phyloP scores from a whole-genome alignment of 208 protist species.

The Trypanosoma mega region DNA sequence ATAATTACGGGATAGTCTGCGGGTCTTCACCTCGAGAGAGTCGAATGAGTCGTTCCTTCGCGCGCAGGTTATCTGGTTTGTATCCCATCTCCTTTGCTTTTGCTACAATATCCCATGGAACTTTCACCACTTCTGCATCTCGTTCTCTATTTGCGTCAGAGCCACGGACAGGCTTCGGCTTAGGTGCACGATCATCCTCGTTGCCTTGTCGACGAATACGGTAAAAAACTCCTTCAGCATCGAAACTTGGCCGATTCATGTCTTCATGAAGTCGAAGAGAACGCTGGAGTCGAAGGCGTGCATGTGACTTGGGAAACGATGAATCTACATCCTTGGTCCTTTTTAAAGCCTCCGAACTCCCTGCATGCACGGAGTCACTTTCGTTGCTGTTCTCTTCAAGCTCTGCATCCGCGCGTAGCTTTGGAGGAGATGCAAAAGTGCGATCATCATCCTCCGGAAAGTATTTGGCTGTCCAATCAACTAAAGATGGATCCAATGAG shows the following conservation, averaged over 20 bases:
- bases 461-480: constrained; percentile 91
- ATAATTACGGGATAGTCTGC: constrained; percentile 71
- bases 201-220: constrained; percentile 59
- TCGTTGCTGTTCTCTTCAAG: constrained; percentile 4
- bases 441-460: constrained; percentile 73
- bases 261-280: constrained; percentile 76
- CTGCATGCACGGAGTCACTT: too few relatives aligned
- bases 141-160: constrained; percentile 40
- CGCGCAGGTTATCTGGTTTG: constrained; percentile 67
- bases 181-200: constrained; percentile 51
- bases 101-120: constrained; percentile 78
- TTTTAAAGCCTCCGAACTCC: constrained; percentile 4
- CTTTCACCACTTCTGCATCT: constrained; percentile 65
- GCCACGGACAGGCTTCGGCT: constrained; percentile 56
- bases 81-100: constrained; percentile 67
- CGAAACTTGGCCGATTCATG: constrained; percentile 75
- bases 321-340: background rate
- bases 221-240: constrained; percentile 88
- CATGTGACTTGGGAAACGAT: constrained; percentile 23
- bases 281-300: constrained; percentile 62
- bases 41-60: constrained; percentile 82
- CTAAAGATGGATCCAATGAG: constrained; percentile 81
- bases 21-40: constrained; percentile 87
- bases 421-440: constrained; percentile 70
- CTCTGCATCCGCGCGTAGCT: constrained; percentile 36